Evolutionary conservation across 495 filamentous ascomycete genomes (phyloP).

Genomic region (Durotheca rogersii): DNA sequence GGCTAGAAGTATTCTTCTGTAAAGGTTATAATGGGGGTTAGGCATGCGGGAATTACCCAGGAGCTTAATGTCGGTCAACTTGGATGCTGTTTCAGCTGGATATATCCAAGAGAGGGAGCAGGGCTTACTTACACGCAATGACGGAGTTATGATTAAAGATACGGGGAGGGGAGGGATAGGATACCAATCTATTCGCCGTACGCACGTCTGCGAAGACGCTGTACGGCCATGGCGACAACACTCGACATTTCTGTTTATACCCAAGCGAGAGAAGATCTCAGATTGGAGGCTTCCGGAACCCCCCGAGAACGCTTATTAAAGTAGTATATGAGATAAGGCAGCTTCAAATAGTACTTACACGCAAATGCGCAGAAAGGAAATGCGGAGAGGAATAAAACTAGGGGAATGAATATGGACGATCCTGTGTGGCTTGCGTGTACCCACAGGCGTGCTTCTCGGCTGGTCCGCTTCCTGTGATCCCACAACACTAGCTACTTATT

Average conservation of each 20-base stretch:
- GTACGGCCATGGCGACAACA: slow-evolving; percentile 3
- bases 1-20: slow-evolving; percentile 1
- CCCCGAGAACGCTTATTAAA: neutral
- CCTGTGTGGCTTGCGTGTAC: no score
- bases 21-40: slow-evolving; percentile 10
- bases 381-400: neutral
- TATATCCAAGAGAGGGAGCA: no score
- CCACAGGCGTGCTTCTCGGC: no score
- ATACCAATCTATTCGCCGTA: neutral
- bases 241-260: slow-evolving; percentile 12
- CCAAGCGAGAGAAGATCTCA: neutral
- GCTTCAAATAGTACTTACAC: no score
- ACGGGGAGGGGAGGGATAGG: slow-evolving; percentile 1
- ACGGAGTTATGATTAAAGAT: slow-evolving; percentile 12
- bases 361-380: no score
- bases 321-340: slow-evolving; percentile 7
- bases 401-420: no score
- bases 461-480: no score
- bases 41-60: neutral
- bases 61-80: neutral
- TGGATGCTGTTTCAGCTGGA: no score
- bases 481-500: no score
- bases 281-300: neutral
- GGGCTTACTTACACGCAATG: slow-evolving; percentile 5
- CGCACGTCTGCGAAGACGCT: slow-evolving; percentile 1